These are phyloP conservation scores for Rehmannia glutinosa DNA, from an alignment of 257 asterid genomes.

Conservation along the genomic window DNA sequence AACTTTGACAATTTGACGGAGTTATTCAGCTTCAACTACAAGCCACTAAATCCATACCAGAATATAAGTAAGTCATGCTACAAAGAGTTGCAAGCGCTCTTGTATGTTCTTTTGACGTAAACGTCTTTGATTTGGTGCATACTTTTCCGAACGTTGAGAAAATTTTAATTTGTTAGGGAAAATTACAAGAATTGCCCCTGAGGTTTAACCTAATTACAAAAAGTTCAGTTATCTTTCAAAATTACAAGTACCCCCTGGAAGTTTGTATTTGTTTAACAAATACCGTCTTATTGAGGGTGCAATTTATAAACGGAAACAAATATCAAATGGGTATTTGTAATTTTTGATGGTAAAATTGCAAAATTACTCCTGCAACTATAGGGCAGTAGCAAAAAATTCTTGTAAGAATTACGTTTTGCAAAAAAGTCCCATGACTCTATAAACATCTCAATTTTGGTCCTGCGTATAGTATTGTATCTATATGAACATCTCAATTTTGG, in stretches of 20 bases:
- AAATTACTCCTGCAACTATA: too few relatives aligned
- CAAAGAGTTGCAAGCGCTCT: neutral
- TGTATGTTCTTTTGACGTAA: neutral
- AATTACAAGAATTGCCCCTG: neutral
- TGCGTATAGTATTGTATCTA: too few relatives aligned
- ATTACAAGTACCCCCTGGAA: neutral
- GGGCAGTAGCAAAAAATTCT: too few relatives aligned
- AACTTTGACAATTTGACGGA: slow-evolving; percentile 58
- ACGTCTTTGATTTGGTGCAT: neutral
- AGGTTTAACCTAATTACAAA: neutral
- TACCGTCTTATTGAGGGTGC: neutral
- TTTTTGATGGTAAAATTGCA: too few relatives aligned
- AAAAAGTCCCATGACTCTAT: too few relatives aligned
- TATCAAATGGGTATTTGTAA: too few relatives aligned
- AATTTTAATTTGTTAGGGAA: neutral
- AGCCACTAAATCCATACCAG: slow-evolving; percentile 52
- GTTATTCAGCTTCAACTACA: slow-evolving; percentile 62
- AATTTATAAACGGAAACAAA: too few relatives aligned
- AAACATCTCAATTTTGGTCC: too few relatives aligned
- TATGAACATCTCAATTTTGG: too few relatives aligned
- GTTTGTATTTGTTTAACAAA: too few relatives aligned
- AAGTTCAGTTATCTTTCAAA: neutral
- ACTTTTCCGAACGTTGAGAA: neutral
- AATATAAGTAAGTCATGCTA: slow-evolving; percentile 41
- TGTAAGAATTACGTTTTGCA: too few relatives aligned